These are phyloP conservation scores for Vitis amurensis DNA, from an alignment of 164 flowering plant species.

Conservation along the genomic window DNA sequence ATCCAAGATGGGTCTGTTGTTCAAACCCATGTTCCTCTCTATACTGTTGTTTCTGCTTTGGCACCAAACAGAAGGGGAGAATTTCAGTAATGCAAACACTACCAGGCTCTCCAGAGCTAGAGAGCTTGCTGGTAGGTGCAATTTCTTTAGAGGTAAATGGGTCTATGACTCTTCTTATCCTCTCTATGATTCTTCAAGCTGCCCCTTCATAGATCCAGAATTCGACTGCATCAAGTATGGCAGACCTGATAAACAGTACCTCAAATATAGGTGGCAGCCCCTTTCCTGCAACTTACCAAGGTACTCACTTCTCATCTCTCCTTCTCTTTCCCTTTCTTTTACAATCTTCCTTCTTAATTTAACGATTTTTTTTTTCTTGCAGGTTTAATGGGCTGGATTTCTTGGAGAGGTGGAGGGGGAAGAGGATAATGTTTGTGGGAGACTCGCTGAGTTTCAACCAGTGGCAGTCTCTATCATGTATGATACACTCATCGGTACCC, in stretches of 20 bases:
- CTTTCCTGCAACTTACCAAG: constrained; percentile 63
- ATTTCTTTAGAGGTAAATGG: constrained; percentile 75
- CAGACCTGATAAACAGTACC: constrained; percentile 67
- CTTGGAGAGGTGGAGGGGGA: constrained; percentile 64
- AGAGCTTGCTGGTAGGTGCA: constrained; percentile 42
- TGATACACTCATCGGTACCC: constrained; percentile 61
- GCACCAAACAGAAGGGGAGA: constrained; percentile 12
- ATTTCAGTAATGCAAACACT: constrained; percentile 4
- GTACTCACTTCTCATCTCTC: constrained; percentile 21
- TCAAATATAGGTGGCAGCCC: constrained; percentile 85
- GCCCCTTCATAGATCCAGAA: constrained; percentile 80
- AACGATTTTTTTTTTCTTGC: background rate
- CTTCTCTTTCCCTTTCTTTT: background rate
- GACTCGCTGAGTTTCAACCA: constrained; percentile 77
- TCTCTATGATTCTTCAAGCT: constrained; percentile 55
- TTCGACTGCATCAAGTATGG: constrained; percentile 77
- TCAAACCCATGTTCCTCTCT: constrained; percentile 2
- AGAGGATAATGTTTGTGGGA: constrained; percentile 88
- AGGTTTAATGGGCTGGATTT: constrained; percentile 75
- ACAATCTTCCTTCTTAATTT: background rate
- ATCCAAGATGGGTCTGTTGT: constrained; percentile 24
- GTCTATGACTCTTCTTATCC: constrained; percentile 69
- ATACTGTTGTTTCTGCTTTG: constrained; percentile 15
- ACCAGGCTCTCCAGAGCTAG: constrained; percentile 10
- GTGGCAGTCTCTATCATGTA: constrained; percentile 63